phyloP scores from a whole-genome alignment of 2,329 filamentous ascomycete species.

The Microcyclosporella mali region DNA sequence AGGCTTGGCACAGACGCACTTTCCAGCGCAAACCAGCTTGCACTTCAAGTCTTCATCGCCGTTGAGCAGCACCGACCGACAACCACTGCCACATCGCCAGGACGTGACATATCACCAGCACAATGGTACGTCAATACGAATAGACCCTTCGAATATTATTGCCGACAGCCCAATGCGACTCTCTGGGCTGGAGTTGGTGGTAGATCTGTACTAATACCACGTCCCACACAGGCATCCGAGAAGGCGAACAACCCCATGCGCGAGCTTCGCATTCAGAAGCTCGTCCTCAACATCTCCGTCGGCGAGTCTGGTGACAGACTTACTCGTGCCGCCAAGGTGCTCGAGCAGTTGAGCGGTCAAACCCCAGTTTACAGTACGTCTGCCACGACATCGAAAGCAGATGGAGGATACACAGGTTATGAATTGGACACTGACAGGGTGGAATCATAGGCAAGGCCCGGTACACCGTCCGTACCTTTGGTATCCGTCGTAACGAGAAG shows the following conservation, averaged over 20 bases:
- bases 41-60: not conserved
- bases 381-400: slow-evolving; percentile 2
- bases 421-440: slow-evolving; percentile 4
- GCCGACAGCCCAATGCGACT: too few relatives aligned
- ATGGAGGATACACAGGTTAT: too few relatives aligned
- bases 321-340: slow-evolving; percentile 98
- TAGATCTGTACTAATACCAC: not conserved
- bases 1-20: too few relatives aligned
- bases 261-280: slow-evolving; percentile 98
- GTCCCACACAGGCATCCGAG: slow-evolving; percentile 40
- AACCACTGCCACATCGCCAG: slow-evolving; percentile 14
- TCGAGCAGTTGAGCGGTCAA: slow-evolving; percentile 99
- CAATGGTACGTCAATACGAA: slow-evolving; percentile 40
- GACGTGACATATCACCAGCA: slow-evolving; percentile 35
- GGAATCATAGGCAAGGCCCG: slow-evolving; percentile 79
- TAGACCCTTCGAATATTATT: too few relatives aligned
- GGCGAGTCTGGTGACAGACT: slow-evolving; percentile 99
- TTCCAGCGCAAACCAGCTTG: too few relatives aligned
- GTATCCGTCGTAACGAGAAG: slow-evolving; percentile 99
- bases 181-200: too few relatives aligned
- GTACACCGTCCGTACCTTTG: slow-evolving; percentile 99
- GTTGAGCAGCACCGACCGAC: not conserved
- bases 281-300: slow-evolving; percentile 98
- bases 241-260: slow-evolving; percentile 98
- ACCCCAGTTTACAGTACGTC: slow-evolving; percentile 96